Base-by-base conservation (phyloP, 768 basidiomycete species). In the Suillus alpinus region DNA sequence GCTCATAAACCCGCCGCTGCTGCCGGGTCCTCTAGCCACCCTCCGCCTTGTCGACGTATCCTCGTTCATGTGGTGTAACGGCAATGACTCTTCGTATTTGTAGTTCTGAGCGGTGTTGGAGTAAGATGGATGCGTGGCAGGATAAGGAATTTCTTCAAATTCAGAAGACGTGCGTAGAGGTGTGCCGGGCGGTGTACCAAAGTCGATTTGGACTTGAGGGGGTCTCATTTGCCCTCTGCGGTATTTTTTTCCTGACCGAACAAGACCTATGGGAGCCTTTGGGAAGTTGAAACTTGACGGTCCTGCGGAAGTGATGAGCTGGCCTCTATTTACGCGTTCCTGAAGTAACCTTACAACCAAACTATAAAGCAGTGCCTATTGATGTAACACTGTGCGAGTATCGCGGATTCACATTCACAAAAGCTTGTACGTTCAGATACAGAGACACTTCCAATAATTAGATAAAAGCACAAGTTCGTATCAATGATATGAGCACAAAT, bases 131-230 rank as follows among this genome's bases (percentile, higher is more conserved):
- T 64, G 69, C 14, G 65, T 55, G 29, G 76, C 67, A 41, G 89
- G 88, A 62, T 91, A 83, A 14, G 81, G 72, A 62, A 90, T 76
- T 69, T 91, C 81, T 74, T 91, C 88, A 73, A 89, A 91, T 66
- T 91, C 89, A 66, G 83, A 83, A 59, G 85, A 85, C 55, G 82
- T 77, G 68, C 78, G 78, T 47, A 79, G 73, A 47, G 80, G 74
- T 58, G 75, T 74, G 67, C 82, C 81, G 65, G 80, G 77, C 62
- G 81, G 79, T 63, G 83, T 76, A 70, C 85, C 87, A 74, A 92
- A 83, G 71, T 90, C 86, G 64, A 92, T 81, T 68, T 86, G 81
- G 66, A 91, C 80, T 71, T 88, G 85, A 68, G 83, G 66, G 59
- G 86, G 84, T 77, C 78, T 80, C 85, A 87, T 86, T 73, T 76